Evolutionary conservation across 192 early-diverging fungal genomes (phyloP), one percentile per base, ranked within the genome.

Genomic region (Rhizophagus clarus): DNA sequence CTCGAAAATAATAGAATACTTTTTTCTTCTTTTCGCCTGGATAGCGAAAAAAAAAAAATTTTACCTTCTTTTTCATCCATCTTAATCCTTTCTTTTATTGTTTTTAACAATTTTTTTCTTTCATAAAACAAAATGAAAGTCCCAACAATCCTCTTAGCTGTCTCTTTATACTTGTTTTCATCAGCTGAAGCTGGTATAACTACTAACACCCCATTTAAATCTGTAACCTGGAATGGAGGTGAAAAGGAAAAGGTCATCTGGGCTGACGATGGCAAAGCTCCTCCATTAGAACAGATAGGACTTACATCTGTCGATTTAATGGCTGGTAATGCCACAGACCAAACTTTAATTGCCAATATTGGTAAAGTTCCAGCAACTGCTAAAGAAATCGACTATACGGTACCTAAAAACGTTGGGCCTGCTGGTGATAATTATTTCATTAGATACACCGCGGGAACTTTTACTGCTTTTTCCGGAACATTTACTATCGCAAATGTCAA

Each of bases 51-150:
- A 42, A n/a, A n/a, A n/a, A n/a, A n/a, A n/a, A n/a, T n/a, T 9
- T 42, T 11, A 42, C 10, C 8, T 10, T 42, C 40, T 10, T 42
- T 11, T 42, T 10, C 1, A 42, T 7, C 0, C 7, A 42, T 42
- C 9, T 42, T 10, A 42, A 42, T 42, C 40, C 9, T 42, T 8
- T 42, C 7, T 10, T 42, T 10, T 10, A 10, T 7, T 7, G 1
- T 42, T n/a, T n/a, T n/a, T n/a, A n/a, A n/a, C n/a, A n/a, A n/a
- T n/a, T 42, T 42, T 42, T 42, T 10, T 9, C 40, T 42, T 42
- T 42, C 40, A 42, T 42, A 42, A 42, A n/a, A 42, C 40, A 64
- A 64, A 64, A 64, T 64, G 63, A 64, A 64, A 64, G 29, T 64
- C 63, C 9, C 28, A 28, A 14, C 63, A 20, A 22, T 17, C 20